phyloP scores from a whole-genome alignment of 768 basidiomycete genomes.

The Rhizopogon vesiculosus region DNA sequence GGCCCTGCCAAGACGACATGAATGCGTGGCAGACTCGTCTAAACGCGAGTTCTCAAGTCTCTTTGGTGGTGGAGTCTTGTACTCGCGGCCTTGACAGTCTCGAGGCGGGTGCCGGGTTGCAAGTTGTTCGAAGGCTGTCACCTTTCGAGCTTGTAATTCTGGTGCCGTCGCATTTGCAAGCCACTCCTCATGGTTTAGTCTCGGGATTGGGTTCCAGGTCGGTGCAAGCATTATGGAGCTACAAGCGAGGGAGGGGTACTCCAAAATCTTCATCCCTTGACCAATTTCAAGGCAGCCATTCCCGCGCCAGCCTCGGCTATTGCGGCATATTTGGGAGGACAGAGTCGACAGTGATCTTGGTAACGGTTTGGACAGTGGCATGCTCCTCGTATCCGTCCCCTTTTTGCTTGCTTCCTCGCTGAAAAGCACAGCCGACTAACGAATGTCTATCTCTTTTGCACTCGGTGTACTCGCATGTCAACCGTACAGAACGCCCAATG shows the following conservation, averaged over 20 bases:
- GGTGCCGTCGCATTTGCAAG: conserved; percentile 17
- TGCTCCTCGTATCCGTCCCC: conserved; percentile 37
- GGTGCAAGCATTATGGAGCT: conserved; percentile 29
- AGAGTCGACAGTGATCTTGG: conserved; percentile 21
- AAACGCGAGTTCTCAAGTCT: conserved; percentile 25
- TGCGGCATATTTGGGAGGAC: conserved; percentile 17
- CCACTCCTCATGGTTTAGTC: conserved; percentile 24
- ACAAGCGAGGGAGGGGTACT: conserved; percentile 14
- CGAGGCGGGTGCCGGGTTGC: conserved; percentile 20
- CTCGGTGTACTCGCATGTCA: conserved; percentile 18
- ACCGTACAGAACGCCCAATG: conserved; percentile 85
- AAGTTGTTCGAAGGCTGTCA: conserved; percentile 23
- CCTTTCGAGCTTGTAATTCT: conserved; percentile 20
- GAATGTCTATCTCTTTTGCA: conserved; percentile 28
- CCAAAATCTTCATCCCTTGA: conserved; percentile 28
- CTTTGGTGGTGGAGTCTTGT: conserved; percentile 24
- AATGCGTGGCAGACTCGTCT: conserved; percentile 8
- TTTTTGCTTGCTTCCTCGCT: conserved; percentile 33
- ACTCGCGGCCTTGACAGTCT: conserved; percentile 20
- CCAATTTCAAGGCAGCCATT: conserved; percentile 28
- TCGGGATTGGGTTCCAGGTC: conserved; percentile 25
- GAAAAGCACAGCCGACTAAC: conserved; percentile 30
- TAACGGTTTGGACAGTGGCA: conserved; percentile 21
- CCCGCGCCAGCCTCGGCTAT: conserved; percentile 19
- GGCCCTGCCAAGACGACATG: conserved; percentile 8